phyloP scores from a whole-genome alignment of 192 early-diverging fungal species.

The Coemansia sp. region DNA sequence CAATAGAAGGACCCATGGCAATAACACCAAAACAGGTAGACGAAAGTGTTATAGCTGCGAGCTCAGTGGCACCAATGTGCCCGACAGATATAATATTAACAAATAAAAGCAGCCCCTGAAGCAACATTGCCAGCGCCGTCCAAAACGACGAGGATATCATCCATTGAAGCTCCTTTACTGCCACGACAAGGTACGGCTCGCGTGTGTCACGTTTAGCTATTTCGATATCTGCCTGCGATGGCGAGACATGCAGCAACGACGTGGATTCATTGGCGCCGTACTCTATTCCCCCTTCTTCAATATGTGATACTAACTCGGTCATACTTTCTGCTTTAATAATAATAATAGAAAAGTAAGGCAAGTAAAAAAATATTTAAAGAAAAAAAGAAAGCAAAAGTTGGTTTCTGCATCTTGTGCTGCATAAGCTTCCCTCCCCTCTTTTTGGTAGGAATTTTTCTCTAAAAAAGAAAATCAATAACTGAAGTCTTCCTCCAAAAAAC shows the following conservation, averaged over 20 bases:
- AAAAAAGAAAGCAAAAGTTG: not conserved
- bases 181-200: not conserved
- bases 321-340: not conserved
- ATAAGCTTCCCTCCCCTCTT: no score
- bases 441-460: no score
- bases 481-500: no score
- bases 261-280: not conserved
- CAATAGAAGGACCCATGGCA: slow-evolving; percentile 50
- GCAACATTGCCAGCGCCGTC: slow-evolving; percentile 54
- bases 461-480: no score
- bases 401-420: not conserved
- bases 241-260: not conserved
- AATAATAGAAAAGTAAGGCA: not conserved
- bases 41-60: slow-evolving; percentile 59
- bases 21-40: slow-evolving; percentile 53
- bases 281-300: not conserved
- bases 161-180: not conserved
- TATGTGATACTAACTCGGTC: not conserved
- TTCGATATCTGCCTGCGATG: not conserved
- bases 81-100: slow-evolving; percentile 59
- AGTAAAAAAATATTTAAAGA: not conserved
- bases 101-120: slow-evolving; percentile 58
- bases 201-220: not conserved
- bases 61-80: slow-evolving; percentile 53
- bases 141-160: slow-evolving; percentile 17